Conservation (phyloP, 352 stramenopile species). For the Globisporangium lucens region DNA sequence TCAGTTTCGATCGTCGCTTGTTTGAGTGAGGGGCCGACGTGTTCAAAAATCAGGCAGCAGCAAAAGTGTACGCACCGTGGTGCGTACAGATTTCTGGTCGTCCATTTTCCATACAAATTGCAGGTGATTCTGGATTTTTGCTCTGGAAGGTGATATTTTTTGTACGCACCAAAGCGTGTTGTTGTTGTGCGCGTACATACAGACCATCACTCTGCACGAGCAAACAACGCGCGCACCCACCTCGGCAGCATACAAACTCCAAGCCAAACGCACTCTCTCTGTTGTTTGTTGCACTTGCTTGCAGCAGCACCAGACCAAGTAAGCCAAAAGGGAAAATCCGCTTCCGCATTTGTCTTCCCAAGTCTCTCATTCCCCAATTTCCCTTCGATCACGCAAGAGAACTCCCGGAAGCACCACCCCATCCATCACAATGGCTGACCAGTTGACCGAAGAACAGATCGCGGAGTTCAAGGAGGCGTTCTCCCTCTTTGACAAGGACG, state of each 20-base stretch:
- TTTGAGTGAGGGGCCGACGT: neutral
- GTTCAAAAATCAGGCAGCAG: neutral
- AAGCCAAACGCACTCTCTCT: slow-evolving; percentile 2
- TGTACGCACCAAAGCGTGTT: slow-evolving; percentile 18
- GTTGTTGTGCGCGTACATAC: neutral
- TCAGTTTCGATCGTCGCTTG: neutral
- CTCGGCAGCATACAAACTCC: neutral
- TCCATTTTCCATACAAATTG: slow-evolving; percentile 32
- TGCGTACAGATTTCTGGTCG: slow-evolving; percentile 4
- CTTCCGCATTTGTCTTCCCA: neutral
- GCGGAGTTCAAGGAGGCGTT: slow-evolving; percentile 99
- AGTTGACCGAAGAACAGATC: slow-evolving; percentile 95
- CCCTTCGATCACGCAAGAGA: slow-evolving; percentile 33
- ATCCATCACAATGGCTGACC: slow-evolving; percentile 64
- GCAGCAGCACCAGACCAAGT: neutral
- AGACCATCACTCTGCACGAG: slow-evolving; percentile 3
- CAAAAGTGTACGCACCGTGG: slow-evolving; percentile 13
- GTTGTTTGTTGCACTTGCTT: neutral
- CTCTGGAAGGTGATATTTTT: neutral
- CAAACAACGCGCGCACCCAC: neutral
- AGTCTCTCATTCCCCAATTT: slow-evolving; percentile 65
- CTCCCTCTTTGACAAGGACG: slow-evolving; percentile 99
- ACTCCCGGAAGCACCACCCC: slow-evolving; percentile 18
- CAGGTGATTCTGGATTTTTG: slow-evolving; percentile 12
- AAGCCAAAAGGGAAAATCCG: neutral